A percentile compares a stretch with the other conserved stretches of the same genome.
Evolutionary conservation across 1,284 basidiomycete genomes (phyloP).

Genomic region (Flammula alnicola): DNA sequence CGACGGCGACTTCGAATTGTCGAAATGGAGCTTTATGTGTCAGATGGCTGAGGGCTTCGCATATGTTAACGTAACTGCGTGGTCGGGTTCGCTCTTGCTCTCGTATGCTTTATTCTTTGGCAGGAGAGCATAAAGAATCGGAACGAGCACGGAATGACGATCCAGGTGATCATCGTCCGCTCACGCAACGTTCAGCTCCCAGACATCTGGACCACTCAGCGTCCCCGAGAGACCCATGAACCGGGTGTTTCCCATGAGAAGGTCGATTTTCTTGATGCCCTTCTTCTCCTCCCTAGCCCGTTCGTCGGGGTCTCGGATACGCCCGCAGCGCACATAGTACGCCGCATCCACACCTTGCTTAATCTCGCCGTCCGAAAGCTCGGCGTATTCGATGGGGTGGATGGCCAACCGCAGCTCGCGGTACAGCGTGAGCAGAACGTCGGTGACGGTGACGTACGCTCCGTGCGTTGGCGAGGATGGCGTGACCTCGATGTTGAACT

Average conservation of each 20-base stretch:
- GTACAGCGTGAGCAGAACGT: slow-evolving; percentile 33
- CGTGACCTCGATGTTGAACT: slow-evolving; percentile 31
- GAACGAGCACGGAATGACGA: background rate
- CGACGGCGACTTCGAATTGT: background rate
- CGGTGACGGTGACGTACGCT: slow-evolving; percentile 36
- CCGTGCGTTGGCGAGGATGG: slow-evolving; percentile 28
- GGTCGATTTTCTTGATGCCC: slow-evolving; percentile 37
- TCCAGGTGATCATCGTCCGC: slow-evolving; percentile 4
- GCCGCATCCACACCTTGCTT: slow-evolving; percentile 29
- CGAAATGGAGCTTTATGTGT: background rate
- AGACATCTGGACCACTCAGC: slow-evolving; percentile 27
- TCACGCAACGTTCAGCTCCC: slow-evolving; percentile 35
- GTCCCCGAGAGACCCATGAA: slow-evolving; percentile 36
- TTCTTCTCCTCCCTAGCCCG: slow-evolving; percentile 28
- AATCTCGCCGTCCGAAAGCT: slow-evolving; percentile 19
- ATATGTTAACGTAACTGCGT: slow-evolving; percentile 1
- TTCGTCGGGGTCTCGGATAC: slow-evolving; percentile 19
- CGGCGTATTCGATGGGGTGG: slow-evolving; percentile 31
- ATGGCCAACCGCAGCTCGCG: slow-evolving; percentile 31
- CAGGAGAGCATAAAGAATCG: slow-evolving; percentile 3
- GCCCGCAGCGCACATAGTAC: slow-evolving; percentile 29
- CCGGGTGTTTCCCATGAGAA: slow-evolving; percentile 31
- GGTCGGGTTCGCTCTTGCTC: too few species aligned
- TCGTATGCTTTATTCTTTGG: too few species aligned
- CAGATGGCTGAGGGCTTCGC: slow-evolving; percentile 1